Conservation (phyloP, 73 alveolate genomes). For the Tetrahymena thermophila region DNA sequence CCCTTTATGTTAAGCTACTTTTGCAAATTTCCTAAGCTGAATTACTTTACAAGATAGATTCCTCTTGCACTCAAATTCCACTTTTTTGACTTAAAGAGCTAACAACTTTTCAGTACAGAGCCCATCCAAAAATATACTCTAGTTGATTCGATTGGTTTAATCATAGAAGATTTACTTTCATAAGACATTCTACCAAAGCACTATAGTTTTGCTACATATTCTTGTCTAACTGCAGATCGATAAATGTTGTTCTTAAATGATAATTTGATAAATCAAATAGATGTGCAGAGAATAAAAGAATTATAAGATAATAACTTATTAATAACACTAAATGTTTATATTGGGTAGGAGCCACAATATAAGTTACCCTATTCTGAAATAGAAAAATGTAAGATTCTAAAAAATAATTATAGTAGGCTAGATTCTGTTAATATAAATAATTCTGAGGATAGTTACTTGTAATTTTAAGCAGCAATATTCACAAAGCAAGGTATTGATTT, state of each 20-base stretch:
- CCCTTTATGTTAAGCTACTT: not conserved
- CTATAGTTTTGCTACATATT: not conserved
- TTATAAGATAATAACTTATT: not conserved
- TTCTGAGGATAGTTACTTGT: not conserved
- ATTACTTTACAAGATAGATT: not conserved
- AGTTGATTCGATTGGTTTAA: not conserved
- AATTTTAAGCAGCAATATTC: not conserved
- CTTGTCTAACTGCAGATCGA: not conserved
- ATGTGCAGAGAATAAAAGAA: not conserved
- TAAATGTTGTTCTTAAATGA: not conserved
- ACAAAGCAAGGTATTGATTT: not conserved
- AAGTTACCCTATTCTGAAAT: not conserved
- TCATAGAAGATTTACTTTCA: not conserved
- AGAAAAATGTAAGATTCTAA: not conserved
- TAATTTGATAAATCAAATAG: not conserved
- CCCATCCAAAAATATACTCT: not conserved
- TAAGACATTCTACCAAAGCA: not conserved
- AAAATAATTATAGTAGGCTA: not conserved
- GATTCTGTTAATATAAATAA: not conserved
- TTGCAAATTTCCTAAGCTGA: not conserved
- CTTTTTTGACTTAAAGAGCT: not conserved
- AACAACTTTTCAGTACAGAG: not conserved
- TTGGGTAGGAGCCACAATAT: not conserved
- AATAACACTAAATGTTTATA: not conserved
- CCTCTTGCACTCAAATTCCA: not conserved